These are phyloP conservation scores for Candida yuanshanica DNA, from an alignment of 805 yeast genomes.

Conservation along the genomic window DNA sequence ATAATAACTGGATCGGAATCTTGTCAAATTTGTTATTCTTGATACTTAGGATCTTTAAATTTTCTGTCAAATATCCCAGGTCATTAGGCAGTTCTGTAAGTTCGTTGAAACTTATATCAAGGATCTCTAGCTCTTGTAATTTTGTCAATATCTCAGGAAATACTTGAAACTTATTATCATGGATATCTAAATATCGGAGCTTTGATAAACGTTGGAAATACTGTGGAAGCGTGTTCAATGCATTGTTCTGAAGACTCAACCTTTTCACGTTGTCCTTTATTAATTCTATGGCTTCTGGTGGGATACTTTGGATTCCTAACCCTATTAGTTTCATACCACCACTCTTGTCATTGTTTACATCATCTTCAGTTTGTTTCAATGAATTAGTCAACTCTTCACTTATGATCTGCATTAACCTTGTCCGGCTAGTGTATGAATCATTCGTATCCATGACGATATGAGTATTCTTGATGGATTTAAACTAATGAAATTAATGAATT, in stretches of 20 bases:
- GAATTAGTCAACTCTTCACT: background rate
- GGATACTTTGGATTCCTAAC: slow-evolving; percentile 16
- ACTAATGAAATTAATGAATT: too few species aligned
- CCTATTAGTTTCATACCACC: background rate
- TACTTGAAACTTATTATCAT: slow-evolving; percentile 47
- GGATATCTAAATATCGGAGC: slow-evolving; percentile 59
- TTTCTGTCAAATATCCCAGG: slow-evolving; percentile 32
- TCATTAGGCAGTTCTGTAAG: slow-evolving; percentile 43
- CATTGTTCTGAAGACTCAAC: slow-evolving; percentile 50
- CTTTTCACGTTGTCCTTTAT: slow-evolving; percentile 38
- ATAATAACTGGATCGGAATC: slow-evolving; percentile 48
- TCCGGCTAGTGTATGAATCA: background rate
- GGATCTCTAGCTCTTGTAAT: slow-evolving; percentile 46
- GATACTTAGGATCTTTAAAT: slow-evolving; percentile 53
- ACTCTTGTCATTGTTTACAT: background rate
- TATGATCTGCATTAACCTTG: background rate
- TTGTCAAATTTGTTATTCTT: slow-evolving; percentile 52
- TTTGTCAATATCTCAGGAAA: slow-evolving; percentile 44
- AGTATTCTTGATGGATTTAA: too few species aligned
- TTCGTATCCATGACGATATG: too few species aligned
- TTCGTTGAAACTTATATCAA: slow-evolving; percentile 58
- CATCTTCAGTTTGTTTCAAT: background rate
- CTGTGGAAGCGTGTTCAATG: slow-evolving; percentile 40
- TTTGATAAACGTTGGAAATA: slow-evolving; percentile 38
- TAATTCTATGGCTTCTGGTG: slow-evolving; percentile 33